Evolutionary conservation across 345 rosid genomes (phyloP), one percentile per base, ranked within the genome.

Genomic region (Citropsis articulata): DNA sequence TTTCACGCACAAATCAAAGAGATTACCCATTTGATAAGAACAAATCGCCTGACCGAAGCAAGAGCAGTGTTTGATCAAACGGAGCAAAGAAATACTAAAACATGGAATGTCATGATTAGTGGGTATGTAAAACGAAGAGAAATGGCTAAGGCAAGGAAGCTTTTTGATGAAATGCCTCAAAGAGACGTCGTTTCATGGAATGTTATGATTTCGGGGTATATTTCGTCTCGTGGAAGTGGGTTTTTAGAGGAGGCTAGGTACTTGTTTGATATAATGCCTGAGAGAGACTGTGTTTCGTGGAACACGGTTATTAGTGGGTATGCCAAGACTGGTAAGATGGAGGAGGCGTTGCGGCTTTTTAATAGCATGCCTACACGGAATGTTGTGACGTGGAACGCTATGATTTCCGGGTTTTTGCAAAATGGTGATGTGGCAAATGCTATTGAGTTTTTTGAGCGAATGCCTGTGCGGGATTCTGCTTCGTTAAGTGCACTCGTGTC

Each of bases 231-330:
- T 2, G 89, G 86, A 22, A 48, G 48, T 50, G 85, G 85, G 71
- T 86, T 84, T 80, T 30, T 88, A 31, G 86, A 78, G 16, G 86
- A 89, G 6, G 97, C 88, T 60, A 89, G 88, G 79, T 62, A 35
- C 6, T 75, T 93, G 86, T 93, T 93, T 81, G 95, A 93, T 76
- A 67, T 60, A 77, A 93, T 91, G 94, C 87, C 88, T n/a, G 77
- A 74, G 84, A 83, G 92, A 82, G 91, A 80, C 60, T 45, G 45
- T 70, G 82, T 89, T 73, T 81, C 96, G 7, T 93, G 94, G 94
- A 93, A 93, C 69, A 93, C 93, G 7, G 89, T 93, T 91, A 88
- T 93, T 76, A 90, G 91, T 75, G 94, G 94, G 73, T 90, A 89
- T n/a, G 90, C 88, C 0, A 93, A 87, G 87, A 84, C 78, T 57